Evolutionary conservation across 495 filamentous ascomycete genomes (phyloP), one percentile per base, ranked within the genome.

Genomic region (Penicillium crystallinum): DNA sequence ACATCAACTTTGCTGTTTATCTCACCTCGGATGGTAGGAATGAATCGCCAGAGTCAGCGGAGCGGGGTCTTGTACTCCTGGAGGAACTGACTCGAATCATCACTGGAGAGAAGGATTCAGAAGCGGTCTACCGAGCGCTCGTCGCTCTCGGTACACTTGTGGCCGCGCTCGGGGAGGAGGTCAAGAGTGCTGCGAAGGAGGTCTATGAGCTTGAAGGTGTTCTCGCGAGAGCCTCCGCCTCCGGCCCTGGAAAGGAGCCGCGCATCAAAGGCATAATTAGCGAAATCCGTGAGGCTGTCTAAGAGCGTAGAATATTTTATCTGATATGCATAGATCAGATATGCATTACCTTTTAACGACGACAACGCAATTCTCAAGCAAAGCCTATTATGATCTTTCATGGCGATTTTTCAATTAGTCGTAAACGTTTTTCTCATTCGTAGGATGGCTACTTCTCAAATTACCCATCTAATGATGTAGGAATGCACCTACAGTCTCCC

Each of bases 1-100:
- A 85, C 57, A 85, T 97, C 62, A 97, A 99, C 70, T 90, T 87
- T 69, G 81, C 87, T 3, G 86, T 88, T 18, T 78, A 85, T 27
- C 65, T 83, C 12, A 76, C 77, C 4, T 66, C 67, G 0, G 63
- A 71, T 6, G 66, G 59, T 30, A 61, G 67, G 38, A 62, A 51
- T 17, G 52, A 59, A 0, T 54, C 64, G 1, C 64, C 71, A 10
- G 72, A 76, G 48, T 77, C 78, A 6, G 71, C 77, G 1, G 81
- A 89, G 47, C 72, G 73, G 12, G 83, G 76, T 4, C 57, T 88
- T 31, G 70, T 75, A 10, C 71, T 89, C 10, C 71, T 89, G 2
- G 82, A 84, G 21, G 77, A 85, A 27, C 67, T 95, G 3, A 77
- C 72, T 19, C 73, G 76, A 43, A 80, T 91, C 2, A 58, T 95